These are phyloP conservation scores for Dendrobium huoshanense DNA, from an alignment of 106 monocot genomes.

Conservation along the genomic window DNA sequence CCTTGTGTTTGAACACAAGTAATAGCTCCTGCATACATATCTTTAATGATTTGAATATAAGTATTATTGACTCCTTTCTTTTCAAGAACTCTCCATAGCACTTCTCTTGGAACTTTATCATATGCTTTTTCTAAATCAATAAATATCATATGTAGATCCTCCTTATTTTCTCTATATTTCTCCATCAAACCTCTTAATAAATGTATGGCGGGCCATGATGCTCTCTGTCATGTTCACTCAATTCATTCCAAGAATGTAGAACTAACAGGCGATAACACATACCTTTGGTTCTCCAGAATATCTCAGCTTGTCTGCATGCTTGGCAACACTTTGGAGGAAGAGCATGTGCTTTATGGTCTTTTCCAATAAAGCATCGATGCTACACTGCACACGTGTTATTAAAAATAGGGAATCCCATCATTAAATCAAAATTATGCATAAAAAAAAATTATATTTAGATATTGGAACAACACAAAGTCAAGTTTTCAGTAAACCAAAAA, in stretches of 20 bases:
- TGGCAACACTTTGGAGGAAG: conserved; percentile 86
- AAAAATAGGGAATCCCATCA: background rate
- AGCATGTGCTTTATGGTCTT: conserved; percentile 95
- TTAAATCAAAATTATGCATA: background rate
- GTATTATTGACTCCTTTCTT: no score
- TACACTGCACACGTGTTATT: conserved; percentile 47
- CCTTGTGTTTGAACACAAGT: no score
- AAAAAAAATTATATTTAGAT: background rate
- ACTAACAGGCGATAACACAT: background rate
- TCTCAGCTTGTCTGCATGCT: conserved; percentile 80
- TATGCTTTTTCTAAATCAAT: no score
- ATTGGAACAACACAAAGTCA: background rate
- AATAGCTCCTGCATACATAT: no score
- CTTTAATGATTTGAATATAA: no score
- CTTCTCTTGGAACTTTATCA: no score
- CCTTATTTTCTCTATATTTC: no score
- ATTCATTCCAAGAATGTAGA: background rate
- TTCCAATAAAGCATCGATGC: conserved; percentile 87
- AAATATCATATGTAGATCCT: no score
- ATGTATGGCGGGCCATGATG: no score
- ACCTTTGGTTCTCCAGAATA: conserved; percentile 76
- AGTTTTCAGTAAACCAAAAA: background rate
- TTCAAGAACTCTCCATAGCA: no score
- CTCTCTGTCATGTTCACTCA: background rate
- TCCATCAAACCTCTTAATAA: no score